Evolutionary conservation across 305 asterid genomes (phyloP), one percentile per base, ranked within the genome.

Genomic region (Coffea humblotiana): DNA sequence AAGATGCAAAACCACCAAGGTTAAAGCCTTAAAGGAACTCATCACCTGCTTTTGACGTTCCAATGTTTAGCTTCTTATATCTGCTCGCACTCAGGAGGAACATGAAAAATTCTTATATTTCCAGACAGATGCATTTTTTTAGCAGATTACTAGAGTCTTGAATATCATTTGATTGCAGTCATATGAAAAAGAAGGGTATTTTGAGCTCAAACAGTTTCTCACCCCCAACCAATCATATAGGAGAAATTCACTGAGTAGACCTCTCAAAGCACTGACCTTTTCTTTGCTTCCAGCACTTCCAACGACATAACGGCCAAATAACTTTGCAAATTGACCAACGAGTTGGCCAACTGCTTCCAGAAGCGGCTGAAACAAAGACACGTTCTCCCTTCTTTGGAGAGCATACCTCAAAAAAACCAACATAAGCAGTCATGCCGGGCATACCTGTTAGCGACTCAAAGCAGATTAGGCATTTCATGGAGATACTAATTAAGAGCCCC

Each of bases 251-350:
- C n/a, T 8, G 18, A 7, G 74, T 10, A 47, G 51, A 54, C 1
- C 47, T 64, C 60, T 45, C 14, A 51, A 21, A 58, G 67, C 43
- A 51, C 84, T 43, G 67, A 89, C 97, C 92, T 92, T 92, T 23
- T 87, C 89, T 79, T 89, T 87, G 81, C 82, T 88, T 52, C 97
- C 93, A 1, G 92, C 95, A 82, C 97, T 92, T 78, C 97, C 97
- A 74, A 92, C 93, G 68, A 92, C 95, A 47, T 89, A 90, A 78
- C 95, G 90, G 12, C 95, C 95, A 54, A 65, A 12, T 76, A 84
- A 79, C 83, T 88, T 91, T 5, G 95, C 93, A 67, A 91, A 88
- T 76, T 89, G 91, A 23, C 95, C 92, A 19, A 88, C 93, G 63
- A 90, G 87, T 85, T 90, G 95, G 56, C 95, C 95, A 45, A 92